phyloP scores from a whole-genome alignment of 2,329 filamentous ascomycete genomes.

The Sporothrix globosa region DNA sequence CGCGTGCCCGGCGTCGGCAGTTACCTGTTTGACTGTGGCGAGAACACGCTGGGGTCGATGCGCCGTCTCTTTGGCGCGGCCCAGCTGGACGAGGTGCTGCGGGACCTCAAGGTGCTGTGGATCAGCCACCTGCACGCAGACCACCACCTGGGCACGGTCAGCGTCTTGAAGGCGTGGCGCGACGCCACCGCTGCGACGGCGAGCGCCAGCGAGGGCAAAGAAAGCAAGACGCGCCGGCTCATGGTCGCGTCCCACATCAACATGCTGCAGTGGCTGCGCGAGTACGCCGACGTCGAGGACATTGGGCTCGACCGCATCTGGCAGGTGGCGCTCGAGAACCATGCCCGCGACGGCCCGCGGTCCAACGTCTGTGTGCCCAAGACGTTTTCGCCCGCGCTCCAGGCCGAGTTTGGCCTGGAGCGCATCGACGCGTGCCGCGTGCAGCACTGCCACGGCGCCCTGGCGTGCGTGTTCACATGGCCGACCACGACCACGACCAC shows the following conservation, averaged over 20 bases:
- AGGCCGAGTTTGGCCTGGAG: conserved; percentile 58
- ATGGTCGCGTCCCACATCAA: conserved; percentile 69
- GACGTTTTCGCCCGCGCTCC: conserved; percentile 44
- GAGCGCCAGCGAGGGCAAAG: conserved; percentile 6
- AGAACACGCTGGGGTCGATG: conserved; percentile 88
- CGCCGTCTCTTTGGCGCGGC: conserved; percentile 69
- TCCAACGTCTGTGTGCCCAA: conserved; percentile 38
- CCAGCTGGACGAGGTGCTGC: conserved; percentile 71
- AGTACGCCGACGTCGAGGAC: conserved; percentile 78
- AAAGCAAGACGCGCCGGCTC: conserved; percentile 46
- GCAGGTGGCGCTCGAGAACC: conserved; percentile 40
- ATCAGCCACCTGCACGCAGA: conserved; percentile 97
- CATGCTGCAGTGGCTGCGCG: conserved; percentile 76
- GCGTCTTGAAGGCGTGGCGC: conserved; percentile 82
- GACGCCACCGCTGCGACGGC: conserved; percentile 50
- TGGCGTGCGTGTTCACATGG: conserved; percentile 77
- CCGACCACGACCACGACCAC: conserved; percentile 55
- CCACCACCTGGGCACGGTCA: conserved; percentile 85
- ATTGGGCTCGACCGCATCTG: conserved; percentile 64
- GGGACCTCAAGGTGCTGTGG: conserved; percentile 79
- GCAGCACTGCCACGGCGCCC: conserved; percentile 76
- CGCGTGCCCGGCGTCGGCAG: conserved; percentile 83
- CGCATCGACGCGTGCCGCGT: conserved; percentile 70
- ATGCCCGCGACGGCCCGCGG: too few relatives aligned
- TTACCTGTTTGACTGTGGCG: conserved; percentile 88